Conservation (phyloP, 2,329 filamentous ascomycete genomes). For the Fusarium veterinarium region DNA sequence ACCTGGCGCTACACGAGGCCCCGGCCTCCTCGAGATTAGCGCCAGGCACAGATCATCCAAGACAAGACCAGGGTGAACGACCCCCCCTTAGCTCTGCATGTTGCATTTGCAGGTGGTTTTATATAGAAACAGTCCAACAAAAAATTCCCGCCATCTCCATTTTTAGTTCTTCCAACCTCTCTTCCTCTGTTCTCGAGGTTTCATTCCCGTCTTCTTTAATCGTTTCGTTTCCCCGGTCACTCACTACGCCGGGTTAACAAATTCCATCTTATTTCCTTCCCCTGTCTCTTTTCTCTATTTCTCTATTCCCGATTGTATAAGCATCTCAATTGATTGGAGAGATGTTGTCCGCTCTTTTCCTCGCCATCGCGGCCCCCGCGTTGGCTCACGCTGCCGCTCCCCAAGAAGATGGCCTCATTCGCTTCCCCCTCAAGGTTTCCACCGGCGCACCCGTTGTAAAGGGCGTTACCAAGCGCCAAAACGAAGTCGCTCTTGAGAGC, state of each 20-base stretch:
- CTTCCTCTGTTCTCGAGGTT: background rate
- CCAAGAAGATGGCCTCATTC: constrained; percentile 41
- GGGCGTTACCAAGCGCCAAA: constrained; percentile 46
- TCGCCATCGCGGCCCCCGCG: constrained; percentile 46
- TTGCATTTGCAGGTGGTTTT: constrained; percentile 6
- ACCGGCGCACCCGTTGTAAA: constrained; percentile 45
- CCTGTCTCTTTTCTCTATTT: background rate
- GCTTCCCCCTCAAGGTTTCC: constrained; percentile 46
- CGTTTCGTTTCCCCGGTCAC: constrained; percentile 36
- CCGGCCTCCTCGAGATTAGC: constrained; percentile 14
- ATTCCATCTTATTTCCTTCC: constrained; percentile 14
- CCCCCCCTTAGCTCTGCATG: background rate
- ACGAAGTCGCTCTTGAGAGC: constrained; percentile 37
- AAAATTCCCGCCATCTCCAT: constrained; percentile 22
- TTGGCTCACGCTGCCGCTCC: constrained; percentile 34
- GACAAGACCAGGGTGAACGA: background rate
- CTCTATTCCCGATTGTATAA: background rate
- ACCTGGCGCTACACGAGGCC: constrained; percentile 8
- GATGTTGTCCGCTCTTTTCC: constrained; percentile 49
- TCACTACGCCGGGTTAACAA: constrained; percentile 43
- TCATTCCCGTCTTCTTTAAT: constrained; percentile 2
- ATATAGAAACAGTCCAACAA: constrained; percentile 22
- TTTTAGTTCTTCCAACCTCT: constrained; percentile 16
- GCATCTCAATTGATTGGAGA: constrained; percentile 4
- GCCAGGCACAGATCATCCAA: constrained; percentile 18